phyloP scores from a whole-genome alignment of 208 protist species.

The Entamoeba moshkovskii region DNA sequence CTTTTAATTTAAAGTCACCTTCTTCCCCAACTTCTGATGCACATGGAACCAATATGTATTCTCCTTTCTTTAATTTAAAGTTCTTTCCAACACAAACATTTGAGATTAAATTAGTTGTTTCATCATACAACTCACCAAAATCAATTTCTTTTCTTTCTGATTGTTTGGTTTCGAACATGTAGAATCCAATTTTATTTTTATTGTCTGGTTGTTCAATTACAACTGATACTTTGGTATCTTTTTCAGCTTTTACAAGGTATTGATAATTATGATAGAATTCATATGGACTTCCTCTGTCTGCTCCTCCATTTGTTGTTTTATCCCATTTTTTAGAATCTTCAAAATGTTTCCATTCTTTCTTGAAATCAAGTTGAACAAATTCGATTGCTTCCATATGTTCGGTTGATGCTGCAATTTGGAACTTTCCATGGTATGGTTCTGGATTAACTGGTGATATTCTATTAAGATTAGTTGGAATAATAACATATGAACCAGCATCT shows the following conservation, averaged over 20 bases:
- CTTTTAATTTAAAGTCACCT: background rate
- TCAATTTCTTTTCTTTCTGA: background rate
- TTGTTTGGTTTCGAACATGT: background rate
- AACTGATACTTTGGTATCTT: background rate
- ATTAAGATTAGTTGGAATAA: background rate
- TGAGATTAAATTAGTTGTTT: background rate
- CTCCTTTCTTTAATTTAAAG: background rate
- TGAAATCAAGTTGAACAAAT: background rate
- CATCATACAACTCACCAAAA: background rate
- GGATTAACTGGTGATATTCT: background rate
- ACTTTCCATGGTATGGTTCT: background rate
- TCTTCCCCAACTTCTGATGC: background rate
- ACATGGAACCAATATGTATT: background rate
- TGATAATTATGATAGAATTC: background rate
- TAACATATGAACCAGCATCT: background rate
- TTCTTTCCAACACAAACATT: background rate
- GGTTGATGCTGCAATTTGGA: background rate
- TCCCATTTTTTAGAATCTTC: background rate
- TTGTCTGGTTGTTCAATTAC: background rate
- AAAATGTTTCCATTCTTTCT: background rate
- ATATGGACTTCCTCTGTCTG: background rate
- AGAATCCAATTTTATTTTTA: background rate
- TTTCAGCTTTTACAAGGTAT: background rate
- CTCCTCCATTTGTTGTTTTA: background rate
- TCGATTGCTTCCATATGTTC: background rate